A percentile compares a stretch with the other conserved stretches of the same genome.
Conservation (phyloP, 441 rosid species). For the Brassica hybrid region DNA sequence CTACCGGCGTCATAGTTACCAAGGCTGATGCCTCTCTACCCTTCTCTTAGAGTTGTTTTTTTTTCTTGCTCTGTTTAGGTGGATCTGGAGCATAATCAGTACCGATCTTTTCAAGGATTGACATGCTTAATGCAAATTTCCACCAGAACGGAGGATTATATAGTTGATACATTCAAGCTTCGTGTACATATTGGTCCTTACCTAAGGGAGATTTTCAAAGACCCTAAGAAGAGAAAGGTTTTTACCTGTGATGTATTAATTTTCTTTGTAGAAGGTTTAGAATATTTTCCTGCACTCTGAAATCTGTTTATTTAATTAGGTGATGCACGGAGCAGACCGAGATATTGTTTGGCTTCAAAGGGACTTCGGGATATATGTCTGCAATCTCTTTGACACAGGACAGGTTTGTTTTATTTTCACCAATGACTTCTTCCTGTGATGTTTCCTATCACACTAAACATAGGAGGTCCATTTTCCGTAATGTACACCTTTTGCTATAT, state of each 20-base stretch:
- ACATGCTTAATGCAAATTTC: constrained; percentile 99
- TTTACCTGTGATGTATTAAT: constrained; percentile 16
- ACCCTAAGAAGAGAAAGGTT: constrained; percentile 94
- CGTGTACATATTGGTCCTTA: constrained; percentile 86
- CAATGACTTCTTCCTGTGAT: neutral
- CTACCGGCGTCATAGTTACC: constrained; percentile 11
- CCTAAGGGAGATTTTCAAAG: constrained; percentile 92
- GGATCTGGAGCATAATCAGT: constrained; percentile 97
- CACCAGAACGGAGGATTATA: constrained; percentile 90
- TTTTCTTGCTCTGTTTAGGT: constrained; percentile 55
- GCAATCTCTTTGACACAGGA: constrained; percentile 98
- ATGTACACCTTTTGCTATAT: constrained; percentile 2
- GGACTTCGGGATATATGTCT: constrained; percentile 92
- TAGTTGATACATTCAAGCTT: constrained; percentile 89
- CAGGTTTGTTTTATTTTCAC: constrained; percentile 61
- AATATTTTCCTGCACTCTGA: constrained; percentile 29
- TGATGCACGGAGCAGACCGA: constrained; percentile 98
- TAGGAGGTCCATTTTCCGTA: constrained; percentile 7
- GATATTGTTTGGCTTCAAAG: constrained; percentile 96
- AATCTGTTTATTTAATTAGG: constrained; percentile 56
- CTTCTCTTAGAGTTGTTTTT: constrained; percentile 16
- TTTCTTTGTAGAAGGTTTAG: neutral
- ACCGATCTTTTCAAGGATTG: constrained; percentile 97
- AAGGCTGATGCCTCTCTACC: constrained; percentile 22
- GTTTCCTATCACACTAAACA: neutral